Evolutionary conservation across 768 basidiomycete genomes (phyloP), one percentile per base, ranked within the genome.

Genomic region (Phanerochaete sordida): DNA sequence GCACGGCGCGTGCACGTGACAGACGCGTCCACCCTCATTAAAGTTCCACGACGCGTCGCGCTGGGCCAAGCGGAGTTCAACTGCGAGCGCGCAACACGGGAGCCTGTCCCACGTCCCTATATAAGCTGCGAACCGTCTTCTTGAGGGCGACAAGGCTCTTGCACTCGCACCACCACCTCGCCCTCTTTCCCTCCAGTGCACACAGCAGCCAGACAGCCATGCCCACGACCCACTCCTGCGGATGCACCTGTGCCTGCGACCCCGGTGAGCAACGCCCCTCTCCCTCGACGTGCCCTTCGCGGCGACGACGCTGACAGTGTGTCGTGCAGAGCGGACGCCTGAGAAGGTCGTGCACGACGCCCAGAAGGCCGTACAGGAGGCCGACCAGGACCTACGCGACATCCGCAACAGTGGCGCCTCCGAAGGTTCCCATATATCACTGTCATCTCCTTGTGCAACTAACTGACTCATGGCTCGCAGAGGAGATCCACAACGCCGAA

Each of bases 391-490:
- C 24, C 35, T 54, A n/a, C 33, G 26, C 31, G 35, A 24, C 35
- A 43, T 54, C 13, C 53, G 53, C 33, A 54, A 54, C 23, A 54
- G 53, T 37, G 53, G 53, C 24, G 53, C 53, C 37, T 54, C 53
- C 19, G 53, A 54, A 39, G 53, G 53, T 54, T 13, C 37, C 19
- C 23, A 15, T n/a, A 16, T 15, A 8, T 1, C 35, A 11, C 33
- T 26, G 9, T 39, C 23, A 5, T 13, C 37, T 23, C 21, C 24
- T 6, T 26, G 43, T 43, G 21, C 4, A 39, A 24, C 9, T 26
- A 7, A 48, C 53, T 43, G 35, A 54, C 27, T 23, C 23, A 26
- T 24, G 21, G 13, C 35, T 43, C 9, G 8, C 35, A 54, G 53
- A 54, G 35, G 53, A 21, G 24, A 39, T 54, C 23, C 53, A 54